Percentiles rank a stretch among this genome's conserved stretches.
Conservation (phyloP, 1,139 yeast genomes). For the Taiozyma sp. region DNA sequence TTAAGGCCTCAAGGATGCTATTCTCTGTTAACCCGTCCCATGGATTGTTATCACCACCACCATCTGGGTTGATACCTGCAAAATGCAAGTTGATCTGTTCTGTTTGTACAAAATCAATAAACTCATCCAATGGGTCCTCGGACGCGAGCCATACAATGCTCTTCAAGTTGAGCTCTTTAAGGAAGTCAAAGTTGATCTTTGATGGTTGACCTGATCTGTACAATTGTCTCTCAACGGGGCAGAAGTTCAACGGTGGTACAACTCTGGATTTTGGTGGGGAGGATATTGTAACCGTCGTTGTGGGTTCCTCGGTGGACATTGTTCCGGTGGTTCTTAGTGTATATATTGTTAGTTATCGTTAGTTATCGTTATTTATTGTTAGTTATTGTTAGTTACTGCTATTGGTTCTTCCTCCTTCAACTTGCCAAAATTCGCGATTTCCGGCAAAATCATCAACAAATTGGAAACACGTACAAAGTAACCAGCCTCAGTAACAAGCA, state of each 20-base stretch:
- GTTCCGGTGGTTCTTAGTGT: too few species aligned
- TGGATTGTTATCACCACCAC: constrained; percentile 80
- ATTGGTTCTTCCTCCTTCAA: too few species aligned
- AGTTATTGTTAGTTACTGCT: too few species aligned
- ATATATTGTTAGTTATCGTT: too few species aligned
- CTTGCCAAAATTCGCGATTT: too few species aligned
- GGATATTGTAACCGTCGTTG: neutral
- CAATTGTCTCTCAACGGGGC: constrained; percentile 84
- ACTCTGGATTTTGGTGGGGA: constrained; percentile 56
- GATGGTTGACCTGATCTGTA: constrained; percentile 96
- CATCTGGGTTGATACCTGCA: constrained; percentile 51
- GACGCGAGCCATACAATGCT: constrained; percentile 92
- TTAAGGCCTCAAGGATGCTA: constrained; percentile 74
- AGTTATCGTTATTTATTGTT: too few species aligned
- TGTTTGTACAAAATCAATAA: constrained; percentile 73
- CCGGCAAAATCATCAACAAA: too few species aligned
- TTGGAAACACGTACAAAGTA: too few species aligned
- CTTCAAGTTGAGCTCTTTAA: constrained; percentile 64
- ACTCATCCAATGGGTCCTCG: constrained; percentile 90
- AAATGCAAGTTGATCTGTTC: constrained; percentile 59
- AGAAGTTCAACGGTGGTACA: constrained; percentile 91
- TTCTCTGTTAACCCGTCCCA: constrained; percentile 95
- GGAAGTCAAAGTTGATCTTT: constrained; percentile 83
- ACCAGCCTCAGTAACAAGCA: too few species aligned
- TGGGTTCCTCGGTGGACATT: too few species aligned